Evolutionary conservation across 2,329 filamentous ascomycete genomes (phyloP), one percentile per base, ranked within the genome.

Genomic region (Sclerotinia borealis): DNA sequence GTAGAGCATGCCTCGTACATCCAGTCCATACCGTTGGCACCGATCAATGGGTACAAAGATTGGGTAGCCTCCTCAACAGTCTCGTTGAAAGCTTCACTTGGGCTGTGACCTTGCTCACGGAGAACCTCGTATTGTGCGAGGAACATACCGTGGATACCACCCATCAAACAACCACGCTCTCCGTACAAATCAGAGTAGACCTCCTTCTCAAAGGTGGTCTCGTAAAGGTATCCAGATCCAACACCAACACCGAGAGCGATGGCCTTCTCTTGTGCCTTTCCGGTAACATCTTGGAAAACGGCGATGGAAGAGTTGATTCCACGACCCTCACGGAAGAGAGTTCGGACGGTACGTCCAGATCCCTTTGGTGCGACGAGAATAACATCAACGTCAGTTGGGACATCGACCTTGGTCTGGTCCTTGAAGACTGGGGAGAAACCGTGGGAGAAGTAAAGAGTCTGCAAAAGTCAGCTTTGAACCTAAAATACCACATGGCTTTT

Each of bases 61-160:
- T 99, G 95, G 60, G 95, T 99, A 70, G 95, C 95, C 86, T 99
- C 95, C 86, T 99, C 95, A 72, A 99, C 95, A 72, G 95, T 99
- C 92, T 99, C 95, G 87, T 99, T 99, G 90, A 99, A 99, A 72
- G 95, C 95, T 84, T 99, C 95, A 74, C 90, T 93, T 78, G 95
- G 95, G 81, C 85, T 90, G 89, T 99, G 95, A 80, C 95, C 95
- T 73, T 91, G 90, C 88, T 99, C 95, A 77, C 95, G 93, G 80
- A 99, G 93, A 72, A 99, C 95, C 86, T 99, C 95, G 86, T 99
- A 99, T 85, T 99, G 95, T 68, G 95, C 95, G 72, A 99, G 92
- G 91, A 99, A 99, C 95, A 99, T 99, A 78, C 95, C 95, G 87
- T 99, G 95, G 81, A 99, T 99, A 80, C 95, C 95, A 74, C 95